These are phyloP conservation scores for Croton laevigatus DNA, from an alignment of 441 rosid species.

Conservation along the genomic window DNA sequence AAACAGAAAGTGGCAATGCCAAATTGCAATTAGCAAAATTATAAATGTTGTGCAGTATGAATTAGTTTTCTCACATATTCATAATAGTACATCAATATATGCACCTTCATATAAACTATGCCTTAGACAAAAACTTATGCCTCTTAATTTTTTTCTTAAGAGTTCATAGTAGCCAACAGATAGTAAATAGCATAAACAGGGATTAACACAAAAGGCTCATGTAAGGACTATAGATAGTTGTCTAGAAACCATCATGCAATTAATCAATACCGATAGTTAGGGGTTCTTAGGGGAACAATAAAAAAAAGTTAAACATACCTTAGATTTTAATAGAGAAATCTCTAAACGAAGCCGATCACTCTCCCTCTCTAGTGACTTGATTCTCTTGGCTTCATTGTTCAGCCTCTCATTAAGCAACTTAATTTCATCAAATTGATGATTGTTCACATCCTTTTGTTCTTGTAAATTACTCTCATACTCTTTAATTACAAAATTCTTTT, in stretches of 20 bases:
- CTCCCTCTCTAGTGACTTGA: constrained; percentile 91
- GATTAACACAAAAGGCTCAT: not conserved
- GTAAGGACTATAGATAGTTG: not conserved
- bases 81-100: not conserved
- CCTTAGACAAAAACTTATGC: not conserved
- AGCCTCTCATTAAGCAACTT: constrained; percentile 72
- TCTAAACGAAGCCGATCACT: constrained; percentile 87
- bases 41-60: not conserved
- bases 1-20: not conserved
- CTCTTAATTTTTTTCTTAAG: not conserved
- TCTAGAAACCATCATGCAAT: not conserved
- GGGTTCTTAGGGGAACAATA: constrained; percentile 9
- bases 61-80: not conserved
- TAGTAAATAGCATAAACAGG: not conserved
- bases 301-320: constrained; percentile 40
- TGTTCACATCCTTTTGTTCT: constrained; percentile 58
- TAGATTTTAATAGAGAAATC: constrained; percentile 82
- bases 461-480: constrained; percentile 63
- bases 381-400: constrained; percentile 71
- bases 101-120: not conserved
- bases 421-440: constrained; percentile 65
- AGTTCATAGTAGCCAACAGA: not conserved
- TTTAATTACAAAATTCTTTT: constrained; percentile 62
- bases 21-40: not conserved
- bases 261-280: not conserved